Conservation (phyloP, 306 rosid genomes). For the Quercus cerris region DNA sequence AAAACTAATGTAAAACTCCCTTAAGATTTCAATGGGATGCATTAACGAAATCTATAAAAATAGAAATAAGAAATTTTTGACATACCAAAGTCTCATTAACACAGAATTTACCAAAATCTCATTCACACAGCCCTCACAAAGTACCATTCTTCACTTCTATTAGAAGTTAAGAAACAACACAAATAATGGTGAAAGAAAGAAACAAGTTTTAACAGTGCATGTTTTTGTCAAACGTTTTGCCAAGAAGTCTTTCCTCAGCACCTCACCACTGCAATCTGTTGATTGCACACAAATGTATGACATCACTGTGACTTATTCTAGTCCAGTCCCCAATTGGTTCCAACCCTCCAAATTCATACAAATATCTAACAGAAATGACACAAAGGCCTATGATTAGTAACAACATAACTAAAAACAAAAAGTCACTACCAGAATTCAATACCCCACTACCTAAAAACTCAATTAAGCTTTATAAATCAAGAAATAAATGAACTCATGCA, state of each 20-base stretch:
- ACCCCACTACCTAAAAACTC: not conserved
- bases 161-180: not conserved
- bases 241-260: not conserved
- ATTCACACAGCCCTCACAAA: not conserved
- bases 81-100: not conserved
- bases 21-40: not conserved
- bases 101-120: not conserved
- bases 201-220: not conserved
- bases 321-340: not conserved
- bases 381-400: not conserved
- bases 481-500: not conserved
- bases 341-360: not conserved
- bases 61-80: not conserved
- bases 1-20: not conserved
- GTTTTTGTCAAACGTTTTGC: not conserved
- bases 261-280: slow-evolving; percentile 1
- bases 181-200: not conserved
- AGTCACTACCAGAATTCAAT: not conserved
- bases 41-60: not conserved
- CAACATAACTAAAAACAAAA: not conserved
- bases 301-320: not conserved
- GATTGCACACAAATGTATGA: not conserved
- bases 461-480: not conserved
- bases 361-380: not conserved
- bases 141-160: too few relatives aligned